Percentiles rank a stretch among this genome's conserved stretches.
These are phyloP conservation scores for Ophiocordyceps camponoti-leonardi DNA, from an alignment of 2,329 filamentous ascomycete genomes.

Conservation along the genomic window DNA sequence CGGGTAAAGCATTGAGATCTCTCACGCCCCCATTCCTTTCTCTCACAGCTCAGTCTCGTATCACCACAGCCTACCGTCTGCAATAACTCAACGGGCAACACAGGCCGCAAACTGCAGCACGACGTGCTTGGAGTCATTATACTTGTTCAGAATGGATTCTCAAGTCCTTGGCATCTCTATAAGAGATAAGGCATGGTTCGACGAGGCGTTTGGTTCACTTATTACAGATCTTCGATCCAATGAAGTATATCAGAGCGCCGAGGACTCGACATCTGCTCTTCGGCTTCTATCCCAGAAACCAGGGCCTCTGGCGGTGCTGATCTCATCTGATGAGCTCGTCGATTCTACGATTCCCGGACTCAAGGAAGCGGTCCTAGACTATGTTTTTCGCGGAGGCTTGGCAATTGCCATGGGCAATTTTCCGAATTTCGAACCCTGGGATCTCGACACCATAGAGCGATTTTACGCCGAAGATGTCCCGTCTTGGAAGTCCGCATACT, in stretches of 20 bases:
- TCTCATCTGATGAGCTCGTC: no score
- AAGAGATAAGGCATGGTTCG: conserved; percentile 3
- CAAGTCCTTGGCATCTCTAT: conserved; percentile 1
- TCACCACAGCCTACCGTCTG: neutral
- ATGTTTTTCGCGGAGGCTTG: conserved; percentile 4
- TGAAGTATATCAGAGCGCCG: conserved; percentile 1
- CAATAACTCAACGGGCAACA: neutral
- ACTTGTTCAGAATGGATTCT: neutral
- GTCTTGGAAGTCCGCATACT: conserved; percentile 7
- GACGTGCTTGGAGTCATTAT: neutral
- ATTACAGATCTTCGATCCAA: conserved; percentile 1
- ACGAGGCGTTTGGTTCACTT: conserved; percentile 3
- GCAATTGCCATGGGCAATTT: conserved; percentile 7
- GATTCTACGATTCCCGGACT: no score
- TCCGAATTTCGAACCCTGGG: conserved; percentile 2
- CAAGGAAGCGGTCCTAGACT: conserved; percentile 5
- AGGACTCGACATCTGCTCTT: conserved; percentile 1
- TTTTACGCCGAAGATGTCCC: conserved; percentile 9
- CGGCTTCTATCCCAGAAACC: conserved; percentile 1
- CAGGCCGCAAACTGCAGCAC: neutral
- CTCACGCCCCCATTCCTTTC: no score
- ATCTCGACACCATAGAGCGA: conserved; percentile 2
- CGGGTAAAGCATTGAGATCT: no score
- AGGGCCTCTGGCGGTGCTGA: conserved; percentile 3
- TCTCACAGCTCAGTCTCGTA: neutral